Evolutionary conservation across 75 land plant species (phyloP), one percentile per base, ranked within the genome.

Genomic region (Cryptomeria japonica): DNA sequence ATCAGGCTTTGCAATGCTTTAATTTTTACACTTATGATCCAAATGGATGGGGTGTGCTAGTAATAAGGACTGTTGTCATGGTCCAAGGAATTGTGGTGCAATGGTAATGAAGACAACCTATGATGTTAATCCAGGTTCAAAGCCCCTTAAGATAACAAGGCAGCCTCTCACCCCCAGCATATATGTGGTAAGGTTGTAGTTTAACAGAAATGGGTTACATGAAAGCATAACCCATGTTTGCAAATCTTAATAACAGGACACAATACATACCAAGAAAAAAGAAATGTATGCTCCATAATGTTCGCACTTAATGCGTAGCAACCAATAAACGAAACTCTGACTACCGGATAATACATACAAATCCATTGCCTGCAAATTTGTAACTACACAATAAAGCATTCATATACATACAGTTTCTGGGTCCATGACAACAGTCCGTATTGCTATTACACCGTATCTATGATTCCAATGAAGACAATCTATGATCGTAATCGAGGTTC

Each of bases 321-420:
- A 14, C 37, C 22, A 86, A 36, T 32, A 85, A 47, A 31, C 76
- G 56, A 85, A 75, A 3, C 13, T 75, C 38, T 31, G 77, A 34
- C 37, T 13, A 34, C 77, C 34, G 38, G 34, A 75, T 36, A 36
- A 11, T 53, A 85, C 19, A 19, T 85, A 8, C 87, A 39, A 88
- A 83, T 32, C 55, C 39, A 49, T 31, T 46, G 95, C 98, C 94
- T 90, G 89, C 31, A 89, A 90, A 89, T 90, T 93, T 28, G 91
- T 89, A 91, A n/a, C n/a, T n/a, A n/a, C n/a, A n/a, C n/a, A n/a
- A n/a, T n/a, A n/a, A n/a, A n/a, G n/a, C n/a, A n/a, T n/a, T n/a
- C n/a, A n/a, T n/a, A n/a, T n/a, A n/a, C n/a, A n/a, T n/a, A n/a
- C n/a, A n/a, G n/a, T n/a, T n/a, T n/a, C n/a, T n/a, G n/a, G n/a